Evolutionary conservation across 169 alveolate species (phyloP).

Genomic region (Gregarina niphandrodes): DNA sequence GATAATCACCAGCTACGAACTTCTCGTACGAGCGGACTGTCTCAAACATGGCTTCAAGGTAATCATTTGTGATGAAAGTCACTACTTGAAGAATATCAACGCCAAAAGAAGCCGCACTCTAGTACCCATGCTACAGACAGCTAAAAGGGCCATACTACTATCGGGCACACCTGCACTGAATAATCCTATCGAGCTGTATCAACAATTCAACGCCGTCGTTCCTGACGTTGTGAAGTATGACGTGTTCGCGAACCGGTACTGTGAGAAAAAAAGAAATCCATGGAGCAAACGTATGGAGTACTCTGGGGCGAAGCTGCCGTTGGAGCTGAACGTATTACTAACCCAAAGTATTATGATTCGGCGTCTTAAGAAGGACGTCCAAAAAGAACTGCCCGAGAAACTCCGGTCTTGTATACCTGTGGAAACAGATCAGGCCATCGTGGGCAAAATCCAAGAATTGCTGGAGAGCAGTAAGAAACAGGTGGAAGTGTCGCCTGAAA

Average conservation of each 20-base stretch:
- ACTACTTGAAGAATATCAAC: constrained; percentile 62
- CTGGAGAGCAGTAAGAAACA: not conserved
- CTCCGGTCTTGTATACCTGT: constrained; percentile 61
- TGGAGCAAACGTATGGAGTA: constrained; percentile 36
- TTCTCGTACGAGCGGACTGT: constrained; percentile 29
- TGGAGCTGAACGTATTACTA: constrained; percentile 37
- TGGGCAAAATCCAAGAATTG: not conserved
- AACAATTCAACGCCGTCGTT: constrained; percentile 45
- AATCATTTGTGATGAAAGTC: constrained; percentile 85
- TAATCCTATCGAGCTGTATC: constrained; percentile 69
- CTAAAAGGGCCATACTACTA: constrained; percentile 55
- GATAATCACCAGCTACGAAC: constrained; percentile 45
- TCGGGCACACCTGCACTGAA: constrained; percentile 82
- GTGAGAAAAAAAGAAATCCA: constrained; percentile 5
- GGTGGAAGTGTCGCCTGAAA: constrained; percentile 10
- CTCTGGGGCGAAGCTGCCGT: constrained; percentile 45
- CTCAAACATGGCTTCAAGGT: constrained; percentile 21
- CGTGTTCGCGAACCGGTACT: constrained; percentile 39
- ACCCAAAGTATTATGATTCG: constrained; percentile 54
- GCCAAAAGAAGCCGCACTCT: constrained; percentile 35
- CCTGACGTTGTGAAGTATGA: constrained; percentile 30
- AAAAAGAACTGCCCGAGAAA: constrained; percentile 71
- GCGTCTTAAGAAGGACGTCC: constrained; percentile 70
- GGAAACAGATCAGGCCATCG: constrained; percentile 27
- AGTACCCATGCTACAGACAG: constrained; percentile 59